Conservation (phyloP, 306 rosid genomes). For the Vigna nakashimae region DNA sequence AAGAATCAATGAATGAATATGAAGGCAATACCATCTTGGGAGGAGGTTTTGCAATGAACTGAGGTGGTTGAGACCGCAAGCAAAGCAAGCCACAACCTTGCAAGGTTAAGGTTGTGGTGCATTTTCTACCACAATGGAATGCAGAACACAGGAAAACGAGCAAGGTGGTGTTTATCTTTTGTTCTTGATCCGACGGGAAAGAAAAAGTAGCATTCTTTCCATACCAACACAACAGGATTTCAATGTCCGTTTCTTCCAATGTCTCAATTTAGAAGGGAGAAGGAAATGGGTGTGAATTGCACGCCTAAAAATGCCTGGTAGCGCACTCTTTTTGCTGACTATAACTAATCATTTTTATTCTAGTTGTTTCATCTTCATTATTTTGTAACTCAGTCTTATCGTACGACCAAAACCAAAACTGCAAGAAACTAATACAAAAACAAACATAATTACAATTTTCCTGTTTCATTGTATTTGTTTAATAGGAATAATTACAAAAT, state of each 20-base stretch:
- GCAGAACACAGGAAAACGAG: constrained; percentile 1
- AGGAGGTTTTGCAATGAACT: constrained; percentile 56
- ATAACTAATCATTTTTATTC: not conserved
- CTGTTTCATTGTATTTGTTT: no score
- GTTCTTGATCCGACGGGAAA: constrained; percentile 2
- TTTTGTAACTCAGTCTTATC: not conserved
- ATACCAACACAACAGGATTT: constrained; percentile 7
- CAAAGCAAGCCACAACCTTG: constrained; percentile 64
- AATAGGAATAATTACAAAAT: no score
- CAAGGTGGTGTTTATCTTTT: not conserved
- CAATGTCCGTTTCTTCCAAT: constrained; percentile 23
- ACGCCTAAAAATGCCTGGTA: constrained; percentile 40
- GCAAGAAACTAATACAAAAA: not conserved
- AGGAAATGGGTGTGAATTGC: constrained; percentile 24
- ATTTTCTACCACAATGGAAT: constrained; percentile 35
- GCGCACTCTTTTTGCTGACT: constrained; percentile 17
- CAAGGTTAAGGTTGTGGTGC: constrained; percentile 60
- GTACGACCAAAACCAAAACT: not conserved
- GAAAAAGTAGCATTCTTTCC: constrained; percentile 3
- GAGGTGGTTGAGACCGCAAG: constrained; percentile 50
- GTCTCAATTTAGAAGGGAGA: constrained; percentile 52
- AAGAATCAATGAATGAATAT: not conserved
- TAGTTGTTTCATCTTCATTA: not conserved
- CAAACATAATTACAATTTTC: no score
- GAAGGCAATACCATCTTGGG: constrained; percentile 42